These are phyloP conservation scores for Septoria petroselini DNA, from an alignment of 2,329 filamentous ascomycete species.

Conservation along the genomic window DNA sequence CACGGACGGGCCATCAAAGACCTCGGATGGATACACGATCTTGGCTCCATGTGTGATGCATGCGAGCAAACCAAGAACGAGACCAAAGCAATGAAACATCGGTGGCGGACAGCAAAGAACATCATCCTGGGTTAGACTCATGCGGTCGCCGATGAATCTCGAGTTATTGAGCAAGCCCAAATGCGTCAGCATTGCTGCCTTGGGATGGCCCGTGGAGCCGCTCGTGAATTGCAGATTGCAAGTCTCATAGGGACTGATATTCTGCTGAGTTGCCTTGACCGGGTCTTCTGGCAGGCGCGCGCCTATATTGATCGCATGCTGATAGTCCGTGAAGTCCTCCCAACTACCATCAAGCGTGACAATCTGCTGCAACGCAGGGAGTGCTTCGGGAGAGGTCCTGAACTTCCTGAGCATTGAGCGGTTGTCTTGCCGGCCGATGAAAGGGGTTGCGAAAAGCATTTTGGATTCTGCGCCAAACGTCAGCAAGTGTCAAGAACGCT, in stretches of 20 bases:
- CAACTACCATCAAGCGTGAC: slow-evolving; percentile 29
- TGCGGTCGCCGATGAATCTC: slow-evolving; percentile 58
- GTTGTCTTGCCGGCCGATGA: slow-evolving; percentile 66
- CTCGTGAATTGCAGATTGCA: slow-evolving; percentile 73
- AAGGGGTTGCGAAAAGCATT: slow-evolving; percentile 68
- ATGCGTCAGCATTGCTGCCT: slow-evolving; percentile 68
- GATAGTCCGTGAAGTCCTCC: slow-evolving; percentile 28
- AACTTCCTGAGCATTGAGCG: slow-evolving; percentile 51
- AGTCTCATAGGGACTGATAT: slow-evolving; percentile 62
- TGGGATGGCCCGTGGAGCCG: slow-evolving; percentile 70
- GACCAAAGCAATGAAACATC: slow-evolving; percentile 81
- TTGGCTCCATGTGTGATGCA: slow-evolving; percentile 71
- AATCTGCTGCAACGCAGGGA: slow-evolving; percentile 30
- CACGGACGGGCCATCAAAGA: slow-evolving; percentile 66
- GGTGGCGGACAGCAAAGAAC: slow-evolving; percentile 78
- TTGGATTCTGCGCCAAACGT: slow-evolving; percentile 57
- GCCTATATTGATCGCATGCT: slow-evolving; percentile 43
- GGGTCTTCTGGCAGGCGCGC: slow-evolving; percentile 49
- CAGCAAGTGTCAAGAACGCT: neutral
- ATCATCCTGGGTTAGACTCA: slow-evolving; percentile 65
- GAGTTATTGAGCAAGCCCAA: slow-evolving; percentile 33
- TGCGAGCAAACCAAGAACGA: slow-evolving; percentile 72
- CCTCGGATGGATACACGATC: slow-evolving; percentile 71
- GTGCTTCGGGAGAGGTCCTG: slow-evolving; percentile 11
- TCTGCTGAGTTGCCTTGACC: slow-evolving; percentile 53